These are phyloP conservation scores for Cercospora sp. DNA, from an alignment of 2,329 filamentous ascomycete genomes.

Conservation along the genomic window DNA sequence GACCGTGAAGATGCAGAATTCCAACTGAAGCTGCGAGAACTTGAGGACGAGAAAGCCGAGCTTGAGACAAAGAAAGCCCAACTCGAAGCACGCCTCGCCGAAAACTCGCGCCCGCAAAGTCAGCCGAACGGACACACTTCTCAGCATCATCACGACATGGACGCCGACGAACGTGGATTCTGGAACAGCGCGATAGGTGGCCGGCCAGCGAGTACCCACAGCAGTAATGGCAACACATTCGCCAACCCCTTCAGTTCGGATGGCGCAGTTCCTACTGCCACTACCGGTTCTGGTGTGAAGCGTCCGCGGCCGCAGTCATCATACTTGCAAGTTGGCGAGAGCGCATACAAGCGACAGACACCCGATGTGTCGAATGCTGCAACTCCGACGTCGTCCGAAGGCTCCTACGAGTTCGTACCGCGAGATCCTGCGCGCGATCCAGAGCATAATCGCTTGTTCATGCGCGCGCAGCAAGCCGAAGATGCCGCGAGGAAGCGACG, in stretches of 20 bases:
- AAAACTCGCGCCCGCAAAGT: conserved; percentile 13
- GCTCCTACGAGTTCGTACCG: conserved; percentile 28
- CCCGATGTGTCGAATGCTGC: conserved; percentile 33
- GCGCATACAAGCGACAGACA: conserved; percentile 33
- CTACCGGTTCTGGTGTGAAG: conserved; percentile 23
- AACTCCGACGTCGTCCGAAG: conserved; percentile 31
- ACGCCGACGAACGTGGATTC: conserved; percentile 23
- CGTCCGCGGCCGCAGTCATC: conserved; percentile 23
- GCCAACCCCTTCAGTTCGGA: not conserved
- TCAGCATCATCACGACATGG: not conserved
- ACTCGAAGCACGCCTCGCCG: conserved; percentile 7
- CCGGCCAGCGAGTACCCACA: conserved; percentile 22
- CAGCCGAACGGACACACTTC: conserved; percentile 4
- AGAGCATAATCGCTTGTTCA: conserved; percentile 13
- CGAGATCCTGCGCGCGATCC: conserved; percentile 10
- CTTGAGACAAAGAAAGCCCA: conserved; percentile 9
- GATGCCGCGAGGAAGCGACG: conserved; percentile 17
- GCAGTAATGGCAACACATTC: conserved; percentile 10
- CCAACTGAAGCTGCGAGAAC: conserved; percentile 25
- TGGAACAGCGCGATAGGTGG: conserved; percentile 27
- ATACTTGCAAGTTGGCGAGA: conserved; percentile 24
- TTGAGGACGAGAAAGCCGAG: conserved; percentile 24
- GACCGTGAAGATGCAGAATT: conserved; percentile 37
- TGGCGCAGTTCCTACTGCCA: not conserved
- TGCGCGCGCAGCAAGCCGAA: conserved; percentile 21